Conservation (phyloP, 1,139 yeast genomes). For the Candida neerlandica region DNA sequence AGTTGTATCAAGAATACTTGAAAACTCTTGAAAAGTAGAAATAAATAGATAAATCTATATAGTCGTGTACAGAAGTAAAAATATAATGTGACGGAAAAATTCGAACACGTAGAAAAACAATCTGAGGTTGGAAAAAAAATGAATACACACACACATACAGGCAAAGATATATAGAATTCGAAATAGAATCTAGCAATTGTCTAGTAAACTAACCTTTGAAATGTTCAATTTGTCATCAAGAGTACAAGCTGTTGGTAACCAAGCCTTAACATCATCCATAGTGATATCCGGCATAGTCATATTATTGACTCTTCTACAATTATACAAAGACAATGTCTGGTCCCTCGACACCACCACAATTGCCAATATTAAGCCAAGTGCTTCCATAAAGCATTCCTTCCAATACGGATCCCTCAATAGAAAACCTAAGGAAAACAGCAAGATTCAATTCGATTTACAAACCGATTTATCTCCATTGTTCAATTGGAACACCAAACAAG, state of each 20-base stretch:
- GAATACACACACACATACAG: not conserved
- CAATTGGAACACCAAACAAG: slow-evolving; percentile 97
- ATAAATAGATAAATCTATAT: not conserved
- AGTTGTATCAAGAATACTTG: slow-evolving; percentile 71
- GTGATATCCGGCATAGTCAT: slow-evolving; percentile 49
- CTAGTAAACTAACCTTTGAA: not conserved
- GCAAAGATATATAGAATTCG: not conserved
- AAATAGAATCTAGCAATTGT: not conserved
- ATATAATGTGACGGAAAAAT: not conserved
- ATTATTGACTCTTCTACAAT: slow-evolving; percentile 51
- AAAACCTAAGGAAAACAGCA: slow-evolving; percentile 79
- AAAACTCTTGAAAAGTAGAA: slow-evolving; percentile 12
- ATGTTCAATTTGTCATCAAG: slow-evolving; percentile 47
- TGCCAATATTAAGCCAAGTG: slow-evolving; percentile 40
- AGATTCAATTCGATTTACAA: slow-evolving; percentile 70
- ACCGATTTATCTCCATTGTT: slow-evolving; percentile 70
- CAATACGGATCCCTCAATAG: slow-evolving; percentile 72
- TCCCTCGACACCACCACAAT: slow-evolving; percentile 41
- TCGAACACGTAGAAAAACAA: not conserved
- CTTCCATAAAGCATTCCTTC: slow-evolving; percentile 62
- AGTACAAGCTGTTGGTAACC: slow-evolving; percentile 58
- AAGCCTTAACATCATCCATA: slow-evolving; percentile 55
- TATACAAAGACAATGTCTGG: slow-evolving; percentile 49
- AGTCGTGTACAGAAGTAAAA: not conserved
- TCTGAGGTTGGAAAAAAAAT: not conserved